Percentiles rank a stretch among this genome's conserved stretches.
These are phyloP conservation scores for Starmerella scarabaei DNA, from an alignment of 805 yeast species.

Conservation along the genomic window DNA sequence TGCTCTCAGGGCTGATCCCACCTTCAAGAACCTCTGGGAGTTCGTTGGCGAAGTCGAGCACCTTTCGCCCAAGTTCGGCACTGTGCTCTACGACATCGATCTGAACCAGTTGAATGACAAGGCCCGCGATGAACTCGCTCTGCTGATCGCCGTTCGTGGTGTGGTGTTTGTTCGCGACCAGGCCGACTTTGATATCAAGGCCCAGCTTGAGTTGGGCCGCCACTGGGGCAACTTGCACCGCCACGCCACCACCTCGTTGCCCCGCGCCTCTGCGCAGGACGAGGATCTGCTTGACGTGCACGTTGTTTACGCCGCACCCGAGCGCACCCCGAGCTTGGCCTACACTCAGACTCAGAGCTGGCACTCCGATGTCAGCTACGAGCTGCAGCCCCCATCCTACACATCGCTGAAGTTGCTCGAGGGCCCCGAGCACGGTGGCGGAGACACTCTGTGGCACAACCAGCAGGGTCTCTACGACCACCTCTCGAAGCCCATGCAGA, in stretches of 20 bases:
- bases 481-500: conserved; percentile 36
- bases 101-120: conserved; percentile 31
- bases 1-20: conserved; percentile 25
- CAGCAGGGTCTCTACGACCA: conserved; percentile 42
- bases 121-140: conserved; percentile 38
- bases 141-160: conserved; percentile 35
- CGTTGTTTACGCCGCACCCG: conserved; percentile 23
- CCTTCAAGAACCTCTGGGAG: conserved; percentile 22
- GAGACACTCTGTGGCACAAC: conserved; percentile 43
- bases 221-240: conserved; percentile 50
- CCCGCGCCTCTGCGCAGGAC: conserved; percentile 45
- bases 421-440: conserved; percentile 44
- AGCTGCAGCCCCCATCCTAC: conserved; percentile 54
- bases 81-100: conserved; percentile 43
- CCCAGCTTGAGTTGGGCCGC: conserved; percentile 48
- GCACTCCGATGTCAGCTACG: conserved; percentile 71
- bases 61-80: conserved; percentile 59
- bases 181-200: conserved; percentile 45
- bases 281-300: conserved; percentile 35
- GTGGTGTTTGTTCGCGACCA: conserved; percentile 41
- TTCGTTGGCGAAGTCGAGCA: conserved; percentile 27
- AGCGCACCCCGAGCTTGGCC: conserved; percentile 21
- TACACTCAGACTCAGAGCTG: conserved; percentile 30
- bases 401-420: conserved; percentile 41
- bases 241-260: conserved; percentile 33